Percentiles rank a stretch among this genome's conserved stretches.
phyloP scores from a whole-genome alignment of 306 rosid species.

The Cucurbita pepo region DNA sequence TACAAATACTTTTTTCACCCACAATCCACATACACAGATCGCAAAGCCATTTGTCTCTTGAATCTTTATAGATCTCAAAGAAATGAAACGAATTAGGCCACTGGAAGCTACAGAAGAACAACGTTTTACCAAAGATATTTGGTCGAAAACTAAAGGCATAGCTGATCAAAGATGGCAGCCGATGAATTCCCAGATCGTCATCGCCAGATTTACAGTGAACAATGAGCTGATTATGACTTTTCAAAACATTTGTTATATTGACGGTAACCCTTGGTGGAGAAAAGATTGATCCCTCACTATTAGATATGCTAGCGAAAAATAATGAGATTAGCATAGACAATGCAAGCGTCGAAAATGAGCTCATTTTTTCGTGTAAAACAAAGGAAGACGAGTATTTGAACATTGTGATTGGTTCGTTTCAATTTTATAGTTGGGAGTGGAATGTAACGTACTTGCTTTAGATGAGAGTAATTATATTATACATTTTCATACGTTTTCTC shows the following conservation, averaged over 20 bases:
- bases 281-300: neutral
- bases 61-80: neutral
- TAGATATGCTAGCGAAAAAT: no score
- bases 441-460: no score
- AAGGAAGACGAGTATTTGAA: no score
- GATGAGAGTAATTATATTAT: no score
- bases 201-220: slow-evolving; percentile 3
- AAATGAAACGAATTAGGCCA: neutral
- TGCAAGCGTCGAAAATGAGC: no score
- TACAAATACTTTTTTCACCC: neutral
- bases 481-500: no score
- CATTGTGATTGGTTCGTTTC: no score
- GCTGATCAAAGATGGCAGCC: neutral
- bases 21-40: neutral
- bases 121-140: neutral
- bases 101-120: neutral
- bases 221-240: neutral
- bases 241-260: neutral
- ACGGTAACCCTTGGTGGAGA: neutral
- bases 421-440: no score
- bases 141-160: slow-evolving; percentile 1
- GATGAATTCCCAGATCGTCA: slow-evolving; percentile 4
- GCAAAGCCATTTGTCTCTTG: neutral
- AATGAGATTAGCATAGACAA: neutral
- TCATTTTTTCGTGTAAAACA: neutral